These are phyloP conservation scores for Mortierella sp. DNA, from an alignment of 371 early-diverging fungal species.

Conservation along the genomic window DNA sequence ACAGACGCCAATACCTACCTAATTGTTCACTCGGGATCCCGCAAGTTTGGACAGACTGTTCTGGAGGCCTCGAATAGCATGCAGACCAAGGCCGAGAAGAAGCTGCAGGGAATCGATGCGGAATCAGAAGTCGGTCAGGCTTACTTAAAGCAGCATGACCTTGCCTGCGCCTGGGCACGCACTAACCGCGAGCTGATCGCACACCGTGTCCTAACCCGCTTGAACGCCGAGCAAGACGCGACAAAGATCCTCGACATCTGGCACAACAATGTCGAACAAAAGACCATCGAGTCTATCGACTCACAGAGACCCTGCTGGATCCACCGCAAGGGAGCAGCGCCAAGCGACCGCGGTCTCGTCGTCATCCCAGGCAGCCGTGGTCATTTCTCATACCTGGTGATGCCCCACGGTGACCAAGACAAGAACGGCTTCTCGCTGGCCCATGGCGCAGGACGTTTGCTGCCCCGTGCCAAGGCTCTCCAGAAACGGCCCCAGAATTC, in stretches of 20 bases:
- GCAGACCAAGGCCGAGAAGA: conserved; percentile 47
- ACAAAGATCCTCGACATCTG: conserved; percentile 64
- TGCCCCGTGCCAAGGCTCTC: conserved; percentile 62
- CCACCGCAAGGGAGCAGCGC: conserved; percentile 72
- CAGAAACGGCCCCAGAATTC: conserved; percentile 44
- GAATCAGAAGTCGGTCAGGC: conserved; percentile 28
- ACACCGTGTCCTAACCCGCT: conserved; percentile 54
- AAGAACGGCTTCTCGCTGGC: conserved; percentile 64
- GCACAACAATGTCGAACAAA: conserved; percentile 64
- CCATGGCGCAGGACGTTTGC: conserved; percentile 67
- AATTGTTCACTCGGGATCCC: conserved; percentile 66
- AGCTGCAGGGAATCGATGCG: conserved; percentile 35
- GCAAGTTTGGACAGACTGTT: conserved; percentile 64
- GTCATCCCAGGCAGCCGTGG: conserved; percentile 71
- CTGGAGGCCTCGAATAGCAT: conserved; percentile 56
- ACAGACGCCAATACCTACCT: conserved; percentile 48
- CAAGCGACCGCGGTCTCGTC: conserved; percentile 63
- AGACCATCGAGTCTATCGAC: conserved; percentile 36
- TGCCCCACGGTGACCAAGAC: conserved; percentile 58
- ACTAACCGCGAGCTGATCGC: conserved; percentile 66
- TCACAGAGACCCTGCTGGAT: conserved; percentile 35
- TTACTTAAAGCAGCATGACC: conserved; percentile 61
- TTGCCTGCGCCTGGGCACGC: conserved; percentile 63
- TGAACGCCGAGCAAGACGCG: conserved; percentile 56
- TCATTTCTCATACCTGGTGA: conserved; percentile 63